Percentiles rank a stretch among this genome's conserved stretches.
Evolutionary conservation across 129 eudicot genomes (phyloP).

Genomic region (Kitagawia praeruptora): DNA sequence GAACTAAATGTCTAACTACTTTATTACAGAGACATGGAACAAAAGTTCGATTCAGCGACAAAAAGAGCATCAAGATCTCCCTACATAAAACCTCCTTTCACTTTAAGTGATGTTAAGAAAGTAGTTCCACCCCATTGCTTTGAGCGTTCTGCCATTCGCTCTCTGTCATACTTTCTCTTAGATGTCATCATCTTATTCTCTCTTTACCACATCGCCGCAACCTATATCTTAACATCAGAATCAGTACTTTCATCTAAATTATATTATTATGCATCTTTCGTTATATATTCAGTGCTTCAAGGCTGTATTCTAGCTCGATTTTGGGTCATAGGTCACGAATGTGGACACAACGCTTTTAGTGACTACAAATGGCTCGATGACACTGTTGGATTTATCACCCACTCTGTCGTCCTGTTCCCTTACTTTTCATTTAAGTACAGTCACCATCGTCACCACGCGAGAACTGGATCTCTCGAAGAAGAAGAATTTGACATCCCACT

Average conservation of each 20-base stretch:
- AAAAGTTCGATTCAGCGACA: not conserved
- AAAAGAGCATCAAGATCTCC: not conserved
- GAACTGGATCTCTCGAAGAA: constrained; percentile 35
- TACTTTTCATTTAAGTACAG: constrained; percentile 45
- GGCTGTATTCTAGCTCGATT: not conserved
- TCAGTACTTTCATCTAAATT: not conserved
- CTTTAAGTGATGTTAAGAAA: not conserved
- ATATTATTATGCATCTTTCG: not conserved
- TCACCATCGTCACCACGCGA: constrained; percentile 45
- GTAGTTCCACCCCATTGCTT: not conserved
- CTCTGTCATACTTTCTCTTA: not conserved
- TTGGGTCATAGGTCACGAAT: constrained; percentile 2
- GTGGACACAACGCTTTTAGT: not conserved
- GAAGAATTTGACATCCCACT: constrained; percentile 42
- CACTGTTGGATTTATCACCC: constrained; percentile 1
- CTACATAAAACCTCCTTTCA: not conserved
- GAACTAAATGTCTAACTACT: too few species aligned
- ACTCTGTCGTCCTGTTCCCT: constrained; percentile 15
- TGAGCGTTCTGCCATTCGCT: not conserved
- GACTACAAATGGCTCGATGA: constrained; percentile 4
- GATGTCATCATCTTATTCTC: not conserved
- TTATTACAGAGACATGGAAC: not conserved
- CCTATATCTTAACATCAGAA: not conserved
- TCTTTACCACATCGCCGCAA: not conserved
- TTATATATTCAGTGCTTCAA: not conserved